phyloP scores from a whole-genome alignment of 2,329 filamentous ascomycete genomes.

The Ceratocystis huliohia region DNA sequence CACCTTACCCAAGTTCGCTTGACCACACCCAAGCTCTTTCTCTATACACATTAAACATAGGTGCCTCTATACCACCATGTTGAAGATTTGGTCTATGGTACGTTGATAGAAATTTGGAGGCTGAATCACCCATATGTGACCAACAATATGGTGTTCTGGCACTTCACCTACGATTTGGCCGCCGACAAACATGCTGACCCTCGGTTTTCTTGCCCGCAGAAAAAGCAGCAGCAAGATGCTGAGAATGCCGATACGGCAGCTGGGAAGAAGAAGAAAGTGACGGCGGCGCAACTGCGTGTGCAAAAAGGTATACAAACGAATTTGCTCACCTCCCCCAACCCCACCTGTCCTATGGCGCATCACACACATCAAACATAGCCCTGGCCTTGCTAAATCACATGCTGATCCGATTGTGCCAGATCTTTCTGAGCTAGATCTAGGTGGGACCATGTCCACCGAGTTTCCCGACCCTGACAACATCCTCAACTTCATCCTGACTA shows the following conservation, averaged over 20 bases:
- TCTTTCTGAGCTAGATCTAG: slow-evolving; percentile 67
- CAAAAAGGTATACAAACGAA: slow-evolving; percentile 61
- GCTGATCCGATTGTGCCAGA: slow-evolving; percentile 37
- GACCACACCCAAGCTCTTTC: not conserved
- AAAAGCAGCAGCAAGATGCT: slow-evolving; percentile 93
- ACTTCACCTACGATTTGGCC: not conserved
- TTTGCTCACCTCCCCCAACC: not conserved
- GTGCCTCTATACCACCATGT: slow-evolving; percentile 42
- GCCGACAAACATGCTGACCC: not conserved
- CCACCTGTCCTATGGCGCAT: not conserved
- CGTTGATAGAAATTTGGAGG: slow-evolving; percentile 23
- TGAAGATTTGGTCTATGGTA: slow-evolving; percentile 99
- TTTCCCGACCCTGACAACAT: slow-evolving; percentile 78
- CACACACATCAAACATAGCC: no score
- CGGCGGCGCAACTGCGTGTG: slow-evolving; percentile 83
- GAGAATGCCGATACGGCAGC: slow-evolving; percentile 64
- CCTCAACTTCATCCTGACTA: slow-evolving; percentile 68
- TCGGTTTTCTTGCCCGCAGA: slow-evolving; percentile 37
- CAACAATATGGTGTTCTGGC: slow-evolving; percentile 21
- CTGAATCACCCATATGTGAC: no score
- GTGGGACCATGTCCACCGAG: slow-evolving; percentile 65
- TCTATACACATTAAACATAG: not conserved
- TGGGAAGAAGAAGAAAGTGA: slow-evolving; percentile 96
- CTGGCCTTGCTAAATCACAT: not conserved
- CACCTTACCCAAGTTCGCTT: not conserved